Percentiles rank a stretch among this genome's conserved stretches.
Evolutionary conservation across 805 yeast species (phyloP).

Genomic region (Schwanniomyces sp.): DNA sequence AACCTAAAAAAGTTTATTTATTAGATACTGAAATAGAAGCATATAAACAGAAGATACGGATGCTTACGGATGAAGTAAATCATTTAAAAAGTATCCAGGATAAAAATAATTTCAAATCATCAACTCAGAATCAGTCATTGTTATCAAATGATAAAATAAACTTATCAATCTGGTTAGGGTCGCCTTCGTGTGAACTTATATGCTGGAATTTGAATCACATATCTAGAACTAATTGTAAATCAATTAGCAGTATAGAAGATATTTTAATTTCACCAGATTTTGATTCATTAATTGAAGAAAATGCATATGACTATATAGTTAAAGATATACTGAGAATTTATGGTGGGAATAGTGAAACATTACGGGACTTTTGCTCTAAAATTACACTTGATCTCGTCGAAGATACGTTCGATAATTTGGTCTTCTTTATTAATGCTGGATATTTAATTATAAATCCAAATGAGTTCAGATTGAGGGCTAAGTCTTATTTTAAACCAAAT

Average conservation of each 20-base stretch:
- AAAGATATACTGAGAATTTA: neutral
- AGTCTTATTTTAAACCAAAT: conserved; percentile 11
- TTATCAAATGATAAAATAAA: conserved; percentile 7
- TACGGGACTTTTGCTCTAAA: neutral
- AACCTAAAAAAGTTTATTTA: conserved; percentile 16
- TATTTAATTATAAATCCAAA: conserved; percentile 22
- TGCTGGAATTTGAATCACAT: conserved; percentile 23
- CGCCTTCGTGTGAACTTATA: conserved; percentile 24
- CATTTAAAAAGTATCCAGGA: neutral
- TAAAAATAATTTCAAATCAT: neutral
- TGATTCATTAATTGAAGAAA: conserved; percentile 21
- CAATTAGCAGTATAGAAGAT: conserved; percentile 6
- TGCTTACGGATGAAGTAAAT: conserved; percentile 9
- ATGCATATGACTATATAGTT: conserved; percentile 15
- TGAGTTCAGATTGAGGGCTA: conserved; percentile 12
- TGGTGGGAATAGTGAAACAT: neutral
- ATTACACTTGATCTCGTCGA: neutral
- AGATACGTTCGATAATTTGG: conserved; percentile 13
- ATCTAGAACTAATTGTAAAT: conserved; percentile 3
- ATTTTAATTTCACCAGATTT: conserved; percentile 21
- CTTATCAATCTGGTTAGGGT: conserved; percentile 20
- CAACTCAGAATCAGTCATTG: neutral
- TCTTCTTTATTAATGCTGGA: conserved; percentile 21
- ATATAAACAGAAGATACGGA: conserved; percentile 12
- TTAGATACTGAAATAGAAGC: conserved; percentile 20